A percentile compares a stretch with the other conserved stretches of the same genome.
Evolutionary conservation across 176 grass and related monocot species (phyloP).

Genomic region (Aegilops tauschii): DNA sequence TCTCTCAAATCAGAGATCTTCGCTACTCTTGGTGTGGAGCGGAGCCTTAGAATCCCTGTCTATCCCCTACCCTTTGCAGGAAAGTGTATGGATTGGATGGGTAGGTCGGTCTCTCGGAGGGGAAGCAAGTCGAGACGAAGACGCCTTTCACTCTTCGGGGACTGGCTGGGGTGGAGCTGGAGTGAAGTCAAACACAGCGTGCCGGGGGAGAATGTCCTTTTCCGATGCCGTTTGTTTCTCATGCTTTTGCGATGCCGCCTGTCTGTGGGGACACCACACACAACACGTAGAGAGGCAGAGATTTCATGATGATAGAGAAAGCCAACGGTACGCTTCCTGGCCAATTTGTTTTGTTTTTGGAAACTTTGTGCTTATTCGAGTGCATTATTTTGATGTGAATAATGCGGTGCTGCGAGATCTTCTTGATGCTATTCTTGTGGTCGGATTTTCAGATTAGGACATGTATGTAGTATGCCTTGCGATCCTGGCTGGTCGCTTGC

Average conservation of each 20-base stretch:
- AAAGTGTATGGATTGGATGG: background rate
- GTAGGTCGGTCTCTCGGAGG: background rate
- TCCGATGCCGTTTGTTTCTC: background rate
- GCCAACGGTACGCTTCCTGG: background rate
- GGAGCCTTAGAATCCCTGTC: background rate
- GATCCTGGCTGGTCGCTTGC: too few relatives aligned
- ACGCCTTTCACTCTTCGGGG: background rate
- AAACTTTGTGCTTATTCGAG: too few relatives aligned
- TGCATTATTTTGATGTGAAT: too few relatives aligned
- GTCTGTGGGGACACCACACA: background rate
- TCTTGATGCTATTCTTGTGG: too few relatives aligned
- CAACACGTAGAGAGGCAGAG: background rate
- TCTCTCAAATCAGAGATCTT: constrained; percentile 33
- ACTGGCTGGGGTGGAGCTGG: background rate
- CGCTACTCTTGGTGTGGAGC: background rate
- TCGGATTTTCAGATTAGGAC: too few relatives aligned
- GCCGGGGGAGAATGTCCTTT: background rate
- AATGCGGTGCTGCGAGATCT: too few relatives aligned
- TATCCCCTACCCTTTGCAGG: background rate
- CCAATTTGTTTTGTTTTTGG: too few relatives aligned
- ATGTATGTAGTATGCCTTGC: too few relatives aligned
- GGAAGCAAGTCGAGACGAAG: background rate
- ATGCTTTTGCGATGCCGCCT: background rate
- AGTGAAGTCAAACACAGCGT: background rate
- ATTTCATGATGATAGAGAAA: too few relatives aligned